These are phyloP conservation scores for Cupressus sempervirens DNA, from an alignment of 75 land plant genomes.

Conservation along the genomic window DNA sequence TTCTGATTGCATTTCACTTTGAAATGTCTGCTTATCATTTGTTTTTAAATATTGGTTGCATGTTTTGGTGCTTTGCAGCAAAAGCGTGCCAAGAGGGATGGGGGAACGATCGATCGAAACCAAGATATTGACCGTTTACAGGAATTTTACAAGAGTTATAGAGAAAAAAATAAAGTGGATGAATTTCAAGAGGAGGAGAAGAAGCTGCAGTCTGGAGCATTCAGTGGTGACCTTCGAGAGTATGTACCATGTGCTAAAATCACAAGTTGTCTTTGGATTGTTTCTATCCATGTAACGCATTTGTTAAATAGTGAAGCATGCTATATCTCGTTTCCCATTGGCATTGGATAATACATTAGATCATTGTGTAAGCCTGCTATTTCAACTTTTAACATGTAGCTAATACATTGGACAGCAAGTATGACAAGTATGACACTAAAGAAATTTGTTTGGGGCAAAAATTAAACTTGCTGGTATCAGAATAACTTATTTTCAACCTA, in stretches of 20 bases:
- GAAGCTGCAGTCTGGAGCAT: slow-evolving; percentile 51
- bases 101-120: slow-evolving; percentile 72
- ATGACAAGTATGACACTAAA: not conserved
- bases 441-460: not conserved
- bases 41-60: not conserved
- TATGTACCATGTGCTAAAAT: slow-evolving; percentile 22
- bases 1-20: not conserved
- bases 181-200: slow-evolving; percentile 67
- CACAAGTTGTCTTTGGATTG: not conserved
- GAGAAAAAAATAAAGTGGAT: slow-evolving; percentile 73
- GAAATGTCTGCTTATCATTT: not conserved
- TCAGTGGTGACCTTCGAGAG: slow-evolving; percentile 64
- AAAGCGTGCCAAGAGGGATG: slow-evolving; percentile 82
- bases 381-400: not conserved
- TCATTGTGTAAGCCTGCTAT: not conserved
- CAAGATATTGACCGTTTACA: slow-evolving; percentile 66
- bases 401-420: not conserved
- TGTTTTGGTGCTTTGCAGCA: slow-evolving; percentile 54
- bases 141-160: slow-evolving; percentile 70
- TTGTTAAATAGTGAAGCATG: not conserved
- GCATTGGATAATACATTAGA: not conserved
- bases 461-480: not conserved
- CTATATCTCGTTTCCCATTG: not conserved
- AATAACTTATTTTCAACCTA: not conserved
- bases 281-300: not conserved